Conservation (phyloP, 495 filamentous ascomycete genomes). For the Umbilicaria muhlenbergii region DNA sequence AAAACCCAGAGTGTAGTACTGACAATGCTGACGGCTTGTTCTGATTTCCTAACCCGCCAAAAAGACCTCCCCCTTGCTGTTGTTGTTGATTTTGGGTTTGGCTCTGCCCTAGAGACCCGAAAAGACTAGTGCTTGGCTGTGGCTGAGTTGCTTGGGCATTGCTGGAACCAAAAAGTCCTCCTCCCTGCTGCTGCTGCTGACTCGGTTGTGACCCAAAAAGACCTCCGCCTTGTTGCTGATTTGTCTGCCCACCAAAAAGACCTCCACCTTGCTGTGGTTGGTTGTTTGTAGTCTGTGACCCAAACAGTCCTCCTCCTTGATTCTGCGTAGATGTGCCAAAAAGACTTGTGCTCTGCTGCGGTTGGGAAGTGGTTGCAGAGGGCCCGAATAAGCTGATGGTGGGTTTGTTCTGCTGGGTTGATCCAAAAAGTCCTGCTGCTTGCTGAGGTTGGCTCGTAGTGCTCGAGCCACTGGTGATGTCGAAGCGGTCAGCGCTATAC, state of each 20-base stretch:
- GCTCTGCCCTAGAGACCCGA: constrained; percentile 16
- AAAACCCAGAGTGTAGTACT: not conserved
- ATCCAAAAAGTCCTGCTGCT: constrained; percentile 24
- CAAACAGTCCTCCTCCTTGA: constrained; percentile 21
- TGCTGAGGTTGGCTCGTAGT: constrained; percentile 24
- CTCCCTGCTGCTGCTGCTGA: not conserved
- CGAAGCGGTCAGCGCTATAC: too few relatives aligned
- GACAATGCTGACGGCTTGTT: constrained; percentile 6
- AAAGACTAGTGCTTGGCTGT: constrained; percentile 22
- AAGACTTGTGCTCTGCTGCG: constrained; percentile 10
- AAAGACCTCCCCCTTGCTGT: constrained; percentile 20
- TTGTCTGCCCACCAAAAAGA: constrained; percentile 17
- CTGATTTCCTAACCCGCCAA: constrained; percentile 15
- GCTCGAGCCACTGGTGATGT: not conserved
- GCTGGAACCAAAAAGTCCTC: not conserved
- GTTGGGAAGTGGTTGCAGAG: constrained; percentile 4
- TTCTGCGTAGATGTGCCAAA: constrained; percentile 20
- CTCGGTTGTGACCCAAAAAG: constrained; percentile 7
- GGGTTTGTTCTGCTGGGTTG: constrained; percentile 15
- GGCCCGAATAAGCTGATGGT: constrained; percentile 16
- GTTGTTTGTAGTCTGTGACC: constrained; percentile 16
- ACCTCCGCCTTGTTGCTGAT: constrained; percentile 6
- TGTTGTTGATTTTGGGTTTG: constrained; percentile 13
- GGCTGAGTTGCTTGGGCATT: constrained; percentile 10
- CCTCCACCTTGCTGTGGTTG: constrained; percentile 14